Conservation (phyloP, 225 moss, liverwort and hornwort species). For the Bryoerythrophyllum caledonicum region DNA sequence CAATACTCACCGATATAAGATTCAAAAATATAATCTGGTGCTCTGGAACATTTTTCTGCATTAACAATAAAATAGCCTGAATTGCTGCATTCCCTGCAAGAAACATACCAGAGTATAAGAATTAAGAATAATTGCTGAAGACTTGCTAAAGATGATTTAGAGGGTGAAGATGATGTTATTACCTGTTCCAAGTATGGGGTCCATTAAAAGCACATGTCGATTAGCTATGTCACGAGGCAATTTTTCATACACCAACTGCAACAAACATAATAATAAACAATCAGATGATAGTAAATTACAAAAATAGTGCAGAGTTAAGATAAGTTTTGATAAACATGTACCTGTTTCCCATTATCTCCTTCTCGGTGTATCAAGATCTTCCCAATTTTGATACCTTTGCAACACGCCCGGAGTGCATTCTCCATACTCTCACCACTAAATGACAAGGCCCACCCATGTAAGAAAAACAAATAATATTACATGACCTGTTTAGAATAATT, state of each 20-base stretch:
- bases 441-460: conserved; percentile 4
- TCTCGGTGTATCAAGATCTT: conserved; percentile 86
- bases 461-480: not conserved
- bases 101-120: not conserved
- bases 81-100: conserved; percentile 72
- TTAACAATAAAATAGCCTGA: conserved; percentile 71
- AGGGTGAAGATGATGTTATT: conserved; percentile 8
- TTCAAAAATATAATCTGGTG: conserved; percentile 77
- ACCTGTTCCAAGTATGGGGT: conserved; percentile 82
- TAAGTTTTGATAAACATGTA: not conserved
- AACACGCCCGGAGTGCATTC: conserved; percentile 77
- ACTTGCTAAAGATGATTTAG: not conserved
- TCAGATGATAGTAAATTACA: too few species aligned
- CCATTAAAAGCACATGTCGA: conserved; percentile 76
- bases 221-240: conserved; percentile 69
- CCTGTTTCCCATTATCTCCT: conserved; percentile 81
- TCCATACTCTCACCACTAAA: conserved; percentile 86
- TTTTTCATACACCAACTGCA: conserved; percentile 73
- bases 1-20: conserved; percentile 51
- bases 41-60: conserved; percentile 74
- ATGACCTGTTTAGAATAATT: not conserved
- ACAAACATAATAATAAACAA: not conserved
- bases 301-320: too few species aligned
- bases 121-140: too few species aligned
- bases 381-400: conserved; percentile 87